Conservation (phyloP, 495 filamentous ascomycete species). For the Chaetomium tenue region DNA sequence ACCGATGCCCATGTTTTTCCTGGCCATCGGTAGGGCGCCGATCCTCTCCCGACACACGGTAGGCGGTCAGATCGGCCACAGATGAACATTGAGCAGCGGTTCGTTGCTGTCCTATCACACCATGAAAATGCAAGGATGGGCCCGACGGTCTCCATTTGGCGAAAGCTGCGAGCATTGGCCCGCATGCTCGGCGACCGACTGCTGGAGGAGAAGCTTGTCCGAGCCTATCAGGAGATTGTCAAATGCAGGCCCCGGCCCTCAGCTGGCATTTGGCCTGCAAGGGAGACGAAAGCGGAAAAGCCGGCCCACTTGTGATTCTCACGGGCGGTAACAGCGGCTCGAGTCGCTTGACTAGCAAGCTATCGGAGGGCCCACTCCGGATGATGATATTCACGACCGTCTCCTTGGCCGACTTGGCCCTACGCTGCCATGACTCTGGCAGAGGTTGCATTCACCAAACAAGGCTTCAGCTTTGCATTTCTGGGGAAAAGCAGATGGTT, state of each 20-base stretch:
- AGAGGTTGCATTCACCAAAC: too few relatives aligned
- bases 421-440: background rate
- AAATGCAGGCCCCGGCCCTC: constrained; percentile 8
- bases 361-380: background rate
- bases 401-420: background rate
- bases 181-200: constrained; percentile 1
- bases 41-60: background rate
- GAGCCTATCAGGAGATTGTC: constrained; percentile 11
- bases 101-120: constrained; percentile 1
- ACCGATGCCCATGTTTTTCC: background rate
- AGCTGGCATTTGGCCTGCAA: constrained; percentile 23
- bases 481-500: background rate
- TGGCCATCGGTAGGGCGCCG: background rate
- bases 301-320: constrained; percentile 3
- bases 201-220: background rate
- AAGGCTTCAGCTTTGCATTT: too few relatives aligned
- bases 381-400: background rate
- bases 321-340: constrained; percentile 13
- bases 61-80: constrained; percentile 2
- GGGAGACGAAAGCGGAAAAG: constrained; percentile 14
- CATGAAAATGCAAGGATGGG: background rate
- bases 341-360: background rate
- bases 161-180: background rate
- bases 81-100: background rate
- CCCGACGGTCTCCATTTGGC: background rate